Conservation (phyloP, 805 yeast species). For the Candida saitoana region DNA sequence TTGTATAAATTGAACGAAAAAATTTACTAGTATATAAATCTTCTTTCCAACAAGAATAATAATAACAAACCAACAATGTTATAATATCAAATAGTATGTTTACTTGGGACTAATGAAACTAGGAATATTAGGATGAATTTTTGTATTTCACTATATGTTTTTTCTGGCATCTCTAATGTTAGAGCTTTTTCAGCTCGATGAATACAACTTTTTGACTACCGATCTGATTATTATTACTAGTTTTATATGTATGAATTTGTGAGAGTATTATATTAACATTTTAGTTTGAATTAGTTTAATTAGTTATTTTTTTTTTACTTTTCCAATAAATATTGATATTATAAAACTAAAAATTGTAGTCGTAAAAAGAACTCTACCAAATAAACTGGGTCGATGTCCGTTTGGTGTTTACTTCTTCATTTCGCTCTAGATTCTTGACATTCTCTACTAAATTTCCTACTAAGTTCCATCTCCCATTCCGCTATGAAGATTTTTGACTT, state of each 20-base stretch:
- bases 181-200: constrained; percentile 73
- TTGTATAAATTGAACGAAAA: not conserved
- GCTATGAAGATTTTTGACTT: not conserved
- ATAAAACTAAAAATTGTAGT: no score
- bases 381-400: no score
- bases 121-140: constrained; percentile 31
- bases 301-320: not conserved
- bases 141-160: constrained; percentile 42
- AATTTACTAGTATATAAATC: not conserved
- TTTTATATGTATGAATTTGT: constrained; percentile 8
- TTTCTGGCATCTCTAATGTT: constrained; percentile 95
- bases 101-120: not conserved
- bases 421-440: no score
- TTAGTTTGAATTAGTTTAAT: not conserved
- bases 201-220: constrained; percentile 65
- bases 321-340: no score
- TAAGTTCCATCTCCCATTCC: no score
- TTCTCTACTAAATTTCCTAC: no score
- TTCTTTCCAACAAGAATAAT: not conserved
- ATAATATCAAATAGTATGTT: not conserved
- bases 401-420: no score
- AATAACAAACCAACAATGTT: not conserved
- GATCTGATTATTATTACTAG: constrained; percentile 45
- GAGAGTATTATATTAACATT: constrained; percentile 7
- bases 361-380: no score